Conservation (phyloP, 345 rosid species). For the Linum lewisii region DNA sequence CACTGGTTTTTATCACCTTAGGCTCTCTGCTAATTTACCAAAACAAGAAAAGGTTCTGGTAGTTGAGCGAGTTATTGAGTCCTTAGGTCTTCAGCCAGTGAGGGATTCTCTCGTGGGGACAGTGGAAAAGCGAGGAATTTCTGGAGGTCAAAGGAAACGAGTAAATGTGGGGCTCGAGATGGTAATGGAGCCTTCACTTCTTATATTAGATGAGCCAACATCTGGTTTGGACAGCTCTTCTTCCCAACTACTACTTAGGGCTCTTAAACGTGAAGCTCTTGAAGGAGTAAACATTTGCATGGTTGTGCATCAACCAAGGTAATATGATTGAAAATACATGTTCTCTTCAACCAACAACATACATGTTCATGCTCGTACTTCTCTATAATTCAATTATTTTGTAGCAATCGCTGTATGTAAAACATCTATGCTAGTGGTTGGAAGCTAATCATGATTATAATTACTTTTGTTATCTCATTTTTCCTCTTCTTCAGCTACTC, state of each 20-base stretch:
- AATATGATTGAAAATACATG: neutral
- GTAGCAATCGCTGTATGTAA: too few species aligned
- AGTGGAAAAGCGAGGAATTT: conserved; percentile 91
- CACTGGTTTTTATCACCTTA: conserved; percentile 19
- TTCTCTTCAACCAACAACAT: too few species aligned
- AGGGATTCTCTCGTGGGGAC: conserved; percentile 93
- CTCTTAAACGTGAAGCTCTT: conserved; percentile 96
- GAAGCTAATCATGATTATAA: neutral
- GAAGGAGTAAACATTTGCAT: conserved; percentile 94
- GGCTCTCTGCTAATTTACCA: conserved; percentile 66
- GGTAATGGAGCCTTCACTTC: conserved; percentile 99
- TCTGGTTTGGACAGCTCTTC: conserved; percentile 98
- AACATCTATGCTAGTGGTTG: too few species aligned
- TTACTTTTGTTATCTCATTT: neutral
- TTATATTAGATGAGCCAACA: conserved; percentile 95
- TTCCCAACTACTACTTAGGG: conserved; percentile 84
- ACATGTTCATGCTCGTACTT: too few species aligned
- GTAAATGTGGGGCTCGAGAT: conserved; percentile 98
- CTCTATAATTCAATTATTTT: too few species aligned
- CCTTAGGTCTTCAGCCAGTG: conserved; percentile 73
- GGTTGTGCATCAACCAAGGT: conserved; percentile 99
- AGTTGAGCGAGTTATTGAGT: conserved; percentile 87
- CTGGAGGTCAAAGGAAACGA: conserved; percentile 98
- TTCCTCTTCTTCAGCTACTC: conserved; percentile 52
- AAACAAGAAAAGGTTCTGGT: conserved; percentile 81